phyloP scores from a whole-genome alignment of 176 grass and related monocot genomes.

The Leersia perrieri region DNA sequence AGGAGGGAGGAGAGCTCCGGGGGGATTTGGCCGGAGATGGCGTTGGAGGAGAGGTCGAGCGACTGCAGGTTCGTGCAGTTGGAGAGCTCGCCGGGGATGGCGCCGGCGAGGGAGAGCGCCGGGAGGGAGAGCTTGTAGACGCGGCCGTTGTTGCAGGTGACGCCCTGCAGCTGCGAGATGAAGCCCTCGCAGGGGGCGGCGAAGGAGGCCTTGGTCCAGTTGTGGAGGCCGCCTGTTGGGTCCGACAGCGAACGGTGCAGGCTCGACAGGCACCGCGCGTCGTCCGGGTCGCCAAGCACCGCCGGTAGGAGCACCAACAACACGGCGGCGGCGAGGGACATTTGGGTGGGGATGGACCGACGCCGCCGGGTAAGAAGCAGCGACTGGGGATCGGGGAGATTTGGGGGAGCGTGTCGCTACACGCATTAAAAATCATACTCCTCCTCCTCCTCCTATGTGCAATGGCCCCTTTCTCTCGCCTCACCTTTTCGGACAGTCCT shows the following conservation, averaged over 20 bases:
- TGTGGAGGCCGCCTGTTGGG: constrained; percentile 28
- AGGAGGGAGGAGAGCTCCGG: constrained; percentile 49
- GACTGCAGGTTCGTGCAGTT: constrained; percentile 89
- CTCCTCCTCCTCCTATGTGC: too few species aligned
- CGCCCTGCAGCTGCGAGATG: constrained; percentile 54
- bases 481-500: too few species aligned
- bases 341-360: too few species aligned
- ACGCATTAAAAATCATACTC: too few species aligned
- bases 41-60: constrained; percentile 72
- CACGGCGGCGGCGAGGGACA: too few species aligned
- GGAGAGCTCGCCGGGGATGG: constrained; percentile 54
- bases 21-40: constrained; percentile 51
- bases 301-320: too few species aligned
- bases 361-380: too few species aligned
- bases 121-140: constrained; percentile 79
- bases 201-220: constrained; percentile 57
- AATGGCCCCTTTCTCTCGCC: too few species aligned
- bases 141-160: constrained; percentile 81
- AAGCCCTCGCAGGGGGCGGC: constrained; percentile 64
- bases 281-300: constrained; percentile 53
- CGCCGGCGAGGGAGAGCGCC: constrained; percentile 36
- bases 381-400: too few species aligned
- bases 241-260: constrained; percentile 46
- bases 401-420: too few species aligned
- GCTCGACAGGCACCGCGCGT: constrained; percentile 59